Conservation (phyloP, 345 rosid genomes). For the Eucalyptus caleyi region DNA sequence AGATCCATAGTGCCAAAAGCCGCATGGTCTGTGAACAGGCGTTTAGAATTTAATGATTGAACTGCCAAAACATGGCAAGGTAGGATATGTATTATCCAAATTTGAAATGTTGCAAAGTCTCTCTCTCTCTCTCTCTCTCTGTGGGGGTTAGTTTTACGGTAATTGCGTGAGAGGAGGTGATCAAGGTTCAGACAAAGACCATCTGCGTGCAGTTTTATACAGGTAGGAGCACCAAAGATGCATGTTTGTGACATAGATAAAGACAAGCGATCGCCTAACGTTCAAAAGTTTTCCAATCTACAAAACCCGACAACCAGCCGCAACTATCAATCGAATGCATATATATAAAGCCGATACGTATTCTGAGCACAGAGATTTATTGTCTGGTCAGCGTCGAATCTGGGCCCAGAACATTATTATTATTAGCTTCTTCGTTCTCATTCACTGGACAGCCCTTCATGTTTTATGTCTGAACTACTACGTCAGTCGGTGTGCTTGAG, state of each 20-base stretch:
- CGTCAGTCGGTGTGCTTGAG: not conserved
- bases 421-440: not conserved
- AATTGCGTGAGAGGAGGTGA: not conserved
- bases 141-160: not conserved
- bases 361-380: not conserved
- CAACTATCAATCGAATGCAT: not conserved
- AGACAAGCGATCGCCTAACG: not conserved
- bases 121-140: not conserved
- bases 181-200: not conserved
- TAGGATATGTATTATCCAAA: not conserved
- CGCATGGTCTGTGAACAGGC: not conserved
- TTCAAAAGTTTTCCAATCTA: not conserved
- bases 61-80: not conserved
- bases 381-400: not conserved
- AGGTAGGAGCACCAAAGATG: not conserved
- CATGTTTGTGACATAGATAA: not conserved
- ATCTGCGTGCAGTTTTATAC: not conserved
- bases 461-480: not conserved
- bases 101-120: not conserved
- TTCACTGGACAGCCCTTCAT: not conserved
- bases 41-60: not conserved
- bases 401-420: not conserved
- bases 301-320: not conserved
- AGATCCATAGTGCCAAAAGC: not conserved
- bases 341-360: not conserved